These are phyloP conservation scores for Berberis vulgaris DNA, from an alignment of 164 flowering plant genomes.

Conservation along the genomic window DNA sequence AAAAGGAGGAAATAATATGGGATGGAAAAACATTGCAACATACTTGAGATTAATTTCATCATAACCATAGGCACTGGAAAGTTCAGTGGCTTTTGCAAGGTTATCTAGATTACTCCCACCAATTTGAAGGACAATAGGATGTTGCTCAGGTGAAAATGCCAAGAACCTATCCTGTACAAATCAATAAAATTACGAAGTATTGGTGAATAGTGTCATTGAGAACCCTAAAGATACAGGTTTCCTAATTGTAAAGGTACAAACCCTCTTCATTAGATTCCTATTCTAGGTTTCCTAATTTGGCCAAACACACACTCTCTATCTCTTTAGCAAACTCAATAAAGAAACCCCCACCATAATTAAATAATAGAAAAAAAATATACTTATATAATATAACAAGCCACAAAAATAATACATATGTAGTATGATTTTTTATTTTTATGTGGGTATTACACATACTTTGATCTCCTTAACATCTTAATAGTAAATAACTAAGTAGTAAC, in stretches of 20 bases:
- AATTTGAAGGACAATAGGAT: slow-evolving; percentile 92
- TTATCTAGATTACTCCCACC: slow-evolving; percentile 86
- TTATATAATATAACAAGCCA: too few relatives aligned
- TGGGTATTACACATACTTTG: too few relatives aligned
- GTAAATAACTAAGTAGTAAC: too few relatives aligned
- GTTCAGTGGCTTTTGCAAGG: slow-evolving; percentile 81
- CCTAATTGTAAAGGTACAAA: background rate
- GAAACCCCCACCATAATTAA: too few relatives aligned
- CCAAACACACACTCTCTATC: too few relatives aligned
- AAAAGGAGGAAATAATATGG: background rate
- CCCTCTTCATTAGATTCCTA: too few relatives aligned
- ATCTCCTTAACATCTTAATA: too few relatives aligned
- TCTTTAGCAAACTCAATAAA: too few relatives aligned
- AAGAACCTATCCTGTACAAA: slow-evolving; percentile 82
- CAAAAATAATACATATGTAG: too few relatives aligned
- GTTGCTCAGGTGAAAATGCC: slow-evolving; percentile 80
- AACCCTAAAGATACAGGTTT: background rate
- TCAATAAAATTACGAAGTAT: slow-evolving; percentile 6
- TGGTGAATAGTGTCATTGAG: background rate
- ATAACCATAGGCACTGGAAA: slow-evolving; percentile 67
- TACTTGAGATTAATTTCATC: slow-evolving; percentile 97
- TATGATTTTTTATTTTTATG: too few relatives aligned
- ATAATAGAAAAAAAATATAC: too few relatives aligned
- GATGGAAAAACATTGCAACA: slow-evolving; percentile 12
- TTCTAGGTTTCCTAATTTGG: too few relatives aligned